Base-by-base conservation (phyloP, 2,329 filamentous ascomycete genomes). In the Aspergillus sp. region DNA sequence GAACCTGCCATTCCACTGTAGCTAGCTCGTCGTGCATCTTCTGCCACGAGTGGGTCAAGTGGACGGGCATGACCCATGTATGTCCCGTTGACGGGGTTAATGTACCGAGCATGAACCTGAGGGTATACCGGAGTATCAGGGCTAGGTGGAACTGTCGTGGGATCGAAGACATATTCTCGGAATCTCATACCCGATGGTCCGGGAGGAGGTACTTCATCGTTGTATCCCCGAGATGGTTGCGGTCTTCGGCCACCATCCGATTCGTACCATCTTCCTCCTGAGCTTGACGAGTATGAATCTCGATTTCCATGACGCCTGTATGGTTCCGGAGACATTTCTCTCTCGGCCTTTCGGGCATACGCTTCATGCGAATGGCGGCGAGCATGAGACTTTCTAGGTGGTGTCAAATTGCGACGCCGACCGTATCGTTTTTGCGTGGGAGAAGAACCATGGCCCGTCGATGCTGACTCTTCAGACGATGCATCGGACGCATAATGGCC, bases 321-420 rank as follows among this genome's bases (percentile, higher is more conserved):
- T 5, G 31, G 32, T 5, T 55, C 52, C 3, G 63, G 56, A 0
- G 62, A 65, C 3, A 57, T 40, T 7, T 65, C 60, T 33, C 58
- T 52, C 10, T 51, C 48, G 2, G 59, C 60, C 47, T 53, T 56
- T 13, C 61, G 57, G 3, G 47, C 55, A 37, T 65, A 66, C 6
- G 62, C 56, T 37, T 69, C 66, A 36, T 69, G 66, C 3, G 62
- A 67, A 48, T 66, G 65, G 5, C 63, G 61, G 26, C 65, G 60
- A 5, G 57, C 50, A 19, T 57, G 50, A 12, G 50, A 46, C 10
- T 50, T 31, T 4, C 51, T 46, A 5, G 52, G 52, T 1, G 61
- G 61, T 8, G 62, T 63, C 1, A 67, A 44, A 41, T 64, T 54
- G 4, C 52, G 51, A 10, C 49, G 19, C 19, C 19, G 53, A 39